phyloP scores from a whole-genome alignment of 176 grass and related monocot genomes.

The Musa schizocarpa region DNA sequence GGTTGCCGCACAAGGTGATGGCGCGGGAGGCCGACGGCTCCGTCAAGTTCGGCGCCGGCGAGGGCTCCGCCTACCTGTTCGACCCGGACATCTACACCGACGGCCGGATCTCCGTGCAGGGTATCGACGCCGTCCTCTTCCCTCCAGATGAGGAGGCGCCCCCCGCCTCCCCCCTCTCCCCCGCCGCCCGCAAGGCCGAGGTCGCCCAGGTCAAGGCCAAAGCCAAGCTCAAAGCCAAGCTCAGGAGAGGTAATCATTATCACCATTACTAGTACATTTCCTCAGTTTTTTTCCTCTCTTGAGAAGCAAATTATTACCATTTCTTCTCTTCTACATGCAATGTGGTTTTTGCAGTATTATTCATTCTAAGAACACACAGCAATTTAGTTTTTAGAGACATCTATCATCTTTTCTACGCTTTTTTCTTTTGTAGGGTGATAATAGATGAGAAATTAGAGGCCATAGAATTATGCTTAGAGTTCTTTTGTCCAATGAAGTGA shows the following conservation, averaged over 20 bases:
- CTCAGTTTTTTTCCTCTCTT: background rate
- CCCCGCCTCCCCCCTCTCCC: background rate
- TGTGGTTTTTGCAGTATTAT: no score
- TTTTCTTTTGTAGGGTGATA: no score
- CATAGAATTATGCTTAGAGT: no score
- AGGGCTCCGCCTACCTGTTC: conserved; percentile 62
- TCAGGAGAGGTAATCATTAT: conserved; percentile 44
- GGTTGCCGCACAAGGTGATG: conserved; percentile 67
- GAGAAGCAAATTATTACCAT: background rate
- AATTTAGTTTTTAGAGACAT: no score
- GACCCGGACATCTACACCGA: conserved; percentile 84
- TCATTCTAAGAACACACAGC: no score
- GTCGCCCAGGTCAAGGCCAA: conserved; percentile 30
- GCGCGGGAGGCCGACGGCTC: conserved; percentile 73
- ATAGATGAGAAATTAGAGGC: no score
- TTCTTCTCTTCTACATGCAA: no score
- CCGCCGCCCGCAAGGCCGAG: conserved; percentile 33
- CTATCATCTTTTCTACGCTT: no score
- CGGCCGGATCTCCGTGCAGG: conserved; percentile 76
- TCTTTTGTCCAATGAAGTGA: no score
- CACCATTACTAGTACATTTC: no score
- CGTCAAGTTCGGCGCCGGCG: conserved; percentile 62
- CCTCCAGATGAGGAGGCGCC: conserved; percentile 34
- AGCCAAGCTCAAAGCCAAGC: conserved; percentile 43
- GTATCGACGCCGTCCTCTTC: conserved; percentile 66